Evolutionary conservation across 2,329 filamentous ascomycete genomes (phyloP).

Genomic region (Diaporthe aspalathi): DNA sequence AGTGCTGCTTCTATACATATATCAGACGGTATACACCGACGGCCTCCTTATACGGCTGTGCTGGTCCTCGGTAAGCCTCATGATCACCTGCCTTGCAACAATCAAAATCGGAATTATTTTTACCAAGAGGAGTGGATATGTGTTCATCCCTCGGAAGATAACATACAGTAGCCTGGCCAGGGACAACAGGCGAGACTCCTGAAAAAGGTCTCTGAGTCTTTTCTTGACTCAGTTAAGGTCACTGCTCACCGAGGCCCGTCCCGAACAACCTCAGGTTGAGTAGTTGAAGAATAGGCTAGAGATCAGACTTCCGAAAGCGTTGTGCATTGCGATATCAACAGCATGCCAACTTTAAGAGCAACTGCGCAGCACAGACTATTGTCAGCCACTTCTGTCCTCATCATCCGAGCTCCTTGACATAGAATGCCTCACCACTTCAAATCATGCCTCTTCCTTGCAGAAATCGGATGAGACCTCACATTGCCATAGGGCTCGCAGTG

Average conservation of each 20-base stretch:
- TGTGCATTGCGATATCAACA: background rate
- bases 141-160: background rate
- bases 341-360: background rate
- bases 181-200: background rate
- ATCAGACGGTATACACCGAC: constrained; percentile 18
- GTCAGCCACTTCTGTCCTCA: background rate
- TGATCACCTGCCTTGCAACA: no score
- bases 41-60: background rate
- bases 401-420: constrained; percentile 18
- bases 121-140: background rate
- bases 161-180: background rate
- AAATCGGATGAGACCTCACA: background rate
- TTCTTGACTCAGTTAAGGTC: background rate
- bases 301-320: background rate
- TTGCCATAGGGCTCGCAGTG: no score
- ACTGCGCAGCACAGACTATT: background rate
- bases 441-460: background rate
- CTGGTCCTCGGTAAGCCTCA: background rate
- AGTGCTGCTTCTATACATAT: background rate
- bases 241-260: background rate
- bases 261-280: background rate
- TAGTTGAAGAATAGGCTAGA: background rate
- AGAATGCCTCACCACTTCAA: constrained; percentile 5
- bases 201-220: background rate
- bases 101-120: background rate